Percentiles rank a stretch among this genome's conserved stretches.
These are phyloP conservation scores for Datisca glomerata DNA, from an alignment of 306 rosid species.

Conservation along the genomic window DNA sequence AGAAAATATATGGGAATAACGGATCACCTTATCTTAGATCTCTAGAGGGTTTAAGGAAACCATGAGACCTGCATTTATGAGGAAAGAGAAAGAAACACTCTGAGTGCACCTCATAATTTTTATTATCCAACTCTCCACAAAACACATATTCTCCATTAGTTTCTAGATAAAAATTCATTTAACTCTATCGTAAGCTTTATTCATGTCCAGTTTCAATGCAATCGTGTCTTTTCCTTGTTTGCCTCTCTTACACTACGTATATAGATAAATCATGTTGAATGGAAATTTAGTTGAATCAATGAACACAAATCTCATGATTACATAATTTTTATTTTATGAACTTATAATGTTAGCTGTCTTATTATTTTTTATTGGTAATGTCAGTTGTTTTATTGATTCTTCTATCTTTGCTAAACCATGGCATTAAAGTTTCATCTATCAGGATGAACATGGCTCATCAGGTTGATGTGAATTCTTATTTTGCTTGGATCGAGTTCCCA, in stretches of 20 bases:
- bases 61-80: not conserved
- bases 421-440: no score
- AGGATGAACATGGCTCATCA: no score
- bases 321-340: no score
- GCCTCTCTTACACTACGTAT: slow-evolving; percentile 11
- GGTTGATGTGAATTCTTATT: no score
- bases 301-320: no score
- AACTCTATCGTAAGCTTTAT: not conserved
- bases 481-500: no score
- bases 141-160: not conserved
- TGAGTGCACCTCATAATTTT: not conserved
- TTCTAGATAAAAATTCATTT: not conserved
- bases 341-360: no score
- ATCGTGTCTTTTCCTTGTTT: not conserved
- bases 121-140: not conserved
- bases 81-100: not conserved
- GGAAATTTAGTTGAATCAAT: no score
- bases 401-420: no score
- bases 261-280: not conserved
- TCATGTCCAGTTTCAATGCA: not conserved
- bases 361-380: no score
- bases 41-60: not conserved
- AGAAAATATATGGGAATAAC: not conserved
- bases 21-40: not conserved
- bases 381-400: no score